A percentile compares a stretch with the other conserved stretches of the same genome.
Conservation (phyloP, 1,284 basidiomycete genomes). For the Tilletia walkeri region DNA sequence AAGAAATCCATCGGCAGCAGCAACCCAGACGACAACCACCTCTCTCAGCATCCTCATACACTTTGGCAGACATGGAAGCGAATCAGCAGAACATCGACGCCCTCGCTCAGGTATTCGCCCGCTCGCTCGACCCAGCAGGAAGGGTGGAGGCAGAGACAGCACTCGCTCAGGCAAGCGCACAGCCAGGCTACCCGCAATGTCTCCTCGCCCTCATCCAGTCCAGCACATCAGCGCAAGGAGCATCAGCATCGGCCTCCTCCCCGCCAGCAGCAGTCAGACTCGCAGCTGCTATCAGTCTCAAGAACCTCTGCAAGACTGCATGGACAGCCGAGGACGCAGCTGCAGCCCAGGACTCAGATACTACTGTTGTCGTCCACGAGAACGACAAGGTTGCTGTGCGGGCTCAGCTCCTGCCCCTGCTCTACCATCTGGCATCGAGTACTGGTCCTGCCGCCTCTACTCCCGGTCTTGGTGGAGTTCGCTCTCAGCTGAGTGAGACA, state of each 20-base stretch:
- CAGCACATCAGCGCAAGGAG: slow-evolving; percentile 22
- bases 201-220: slow-evolving; percentile 47
- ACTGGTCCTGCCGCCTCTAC: slow-evolving; percentile 26
- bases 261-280: slow-evolving; percentile 40
- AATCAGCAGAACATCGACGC: slow-evolving; percentile 10
- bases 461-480: slow-evolving; percentile 38
- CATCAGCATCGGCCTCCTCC: background rate
- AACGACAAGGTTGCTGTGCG: slow-evolving; percentile 69
- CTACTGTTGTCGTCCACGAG: slow-evolving; percentile 29
- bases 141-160: slow-evolving; percentile 45
- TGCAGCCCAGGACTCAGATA: slow-evolving; percentile 30
- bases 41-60: background rate
- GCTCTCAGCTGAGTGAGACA: slow-evolving; percentile 47
- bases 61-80: background rate
- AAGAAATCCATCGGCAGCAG: background rate
- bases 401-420: slow-evolving; percentile 72
- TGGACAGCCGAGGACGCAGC: slow-evolving; percentile 29
- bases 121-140: slow-evolving; percentile 21
- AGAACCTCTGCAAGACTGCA: slow-evolving; percentile 50
- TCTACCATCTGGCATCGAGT: slow-evolving; percentile 69
- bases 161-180: slow-evolving; percentile 39
- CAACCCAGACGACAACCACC: background rate
- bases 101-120: slow-evolving; percentile 2
- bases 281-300: slow-evolving; percentile 52
- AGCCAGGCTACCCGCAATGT: slow-evolving; percentile 44